Base-by-base conservation (phyloP, 257 asterid genomes). In the Ajuga chamaepitys region DNA sequence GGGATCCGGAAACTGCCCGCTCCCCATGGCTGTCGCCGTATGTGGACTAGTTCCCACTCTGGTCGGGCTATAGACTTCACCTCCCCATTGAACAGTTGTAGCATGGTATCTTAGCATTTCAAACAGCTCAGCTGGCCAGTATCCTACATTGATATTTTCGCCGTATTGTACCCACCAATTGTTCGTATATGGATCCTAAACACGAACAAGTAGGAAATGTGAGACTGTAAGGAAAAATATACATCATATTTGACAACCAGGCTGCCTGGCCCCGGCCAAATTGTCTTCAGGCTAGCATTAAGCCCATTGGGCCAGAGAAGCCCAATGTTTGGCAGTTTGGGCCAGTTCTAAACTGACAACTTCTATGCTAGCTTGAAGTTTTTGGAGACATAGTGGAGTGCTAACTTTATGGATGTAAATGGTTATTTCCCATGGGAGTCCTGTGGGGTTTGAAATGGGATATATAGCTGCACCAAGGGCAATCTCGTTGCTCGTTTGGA, bases 141-240 rank as follows among this genome's bases (percentile, higher is more conserved):
- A 89, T 8, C 97, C 95, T 13, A 86, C 70, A 60, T 78, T 64
- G 52, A 58, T 67, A 2, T 18, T 46, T 4, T 82, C 91, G 0
- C 87, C 85, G 25, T 86, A 85, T 52, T 75, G 83, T 7, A 85
- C 65, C 97, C 97, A 89, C 91, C 89, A 85, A 58, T 86, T 81
- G 69, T 61, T 41, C 4, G 86, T 81, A 32, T 38, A 1, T 0
- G 68, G 66, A 64, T 89, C 95, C 97, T 87, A 30, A 1, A 45
- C 3, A 0, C 40, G 34, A 4, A 5, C 4, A 26, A 6, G 4
- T 2, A 62, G 38, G 9, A 10, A 16, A 16, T 2, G 11, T 56
- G 11, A 46, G 57, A 41, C 7, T 26, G 17, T 62, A n/a, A 14
- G 4, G 4, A 1, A 10, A 17, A 16, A 14, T n/a, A n/a, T n/a